Conservation (phyloP, 441 rosid species). For the Erodium trifolium region DNA sequence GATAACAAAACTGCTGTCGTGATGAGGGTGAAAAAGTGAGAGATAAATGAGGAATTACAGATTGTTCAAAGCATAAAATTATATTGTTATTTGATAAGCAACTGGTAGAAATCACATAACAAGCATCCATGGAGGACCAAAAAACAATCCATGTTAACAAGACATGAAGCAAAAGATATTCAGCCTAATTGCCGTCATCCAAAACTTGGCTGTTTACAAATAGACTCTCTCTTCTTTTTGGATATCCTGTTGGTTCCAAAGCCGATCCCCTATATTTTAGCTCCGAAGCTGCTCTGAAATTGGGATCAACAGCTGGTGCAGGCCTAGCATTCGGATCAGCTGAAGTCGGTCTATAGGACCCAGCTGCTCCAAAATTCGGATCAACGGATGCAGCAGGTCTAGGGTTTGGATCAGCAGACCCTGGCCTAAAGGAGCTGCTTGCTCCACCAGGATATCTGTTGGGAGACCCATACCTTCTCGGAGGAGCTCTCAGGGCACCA, state of each 20-base stretch:
- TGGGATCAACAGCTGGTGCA: constrained; percentile 43
- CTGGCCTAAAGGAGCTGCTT: constrained; percentile 47
- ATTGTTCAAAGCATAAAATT: not conserved
- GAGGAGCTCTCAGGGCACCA: constrained; percentile 37
- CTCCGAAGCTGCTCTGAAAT: constrained; percentile 50
- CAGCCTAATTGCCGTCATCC: constrained; percentile 35
- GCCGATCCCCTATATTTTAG: constrained; percentile 55
- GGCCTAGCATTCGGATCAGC: constrained; percentile 50
- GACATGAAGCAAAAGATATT: not conserved
- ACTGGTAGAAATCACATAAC: not conserved
- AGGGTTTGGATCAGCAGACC: constrained; percentile 38
- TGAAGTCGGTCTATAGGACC: constrained; percentile 46
- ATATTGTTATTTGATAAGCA: too few species aligned
- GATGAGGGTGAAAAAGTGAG: too few species aligned
- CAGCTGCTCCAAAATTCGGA: constrained; percentile 47
- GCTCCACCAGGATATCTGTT: constrained; percentile 52
- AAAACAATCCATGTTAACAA: not conserved
- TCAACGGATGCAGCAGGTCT: constrained; percentile 51
- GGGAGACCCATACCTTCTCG: constrained; percentile 63
- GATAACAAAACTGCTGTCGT: too few species aligned
- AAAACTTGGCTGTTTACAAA: constrained; percentile 55
- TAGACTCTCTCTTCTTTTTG: constrained; percentile 62
- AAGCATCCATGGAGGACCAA: not conserved
- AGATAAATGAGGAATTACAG: too few species aligned
- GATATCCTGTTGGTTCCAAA: constrained; percentile 55